A percentile compares a stretch with the other conserved stretches of the same genome.
These are phyloP conservation scores for Cronartium ribicola DNA, from an alignment of 1,284 basidiomycete species.

Conservation along the genomic window DNA sequence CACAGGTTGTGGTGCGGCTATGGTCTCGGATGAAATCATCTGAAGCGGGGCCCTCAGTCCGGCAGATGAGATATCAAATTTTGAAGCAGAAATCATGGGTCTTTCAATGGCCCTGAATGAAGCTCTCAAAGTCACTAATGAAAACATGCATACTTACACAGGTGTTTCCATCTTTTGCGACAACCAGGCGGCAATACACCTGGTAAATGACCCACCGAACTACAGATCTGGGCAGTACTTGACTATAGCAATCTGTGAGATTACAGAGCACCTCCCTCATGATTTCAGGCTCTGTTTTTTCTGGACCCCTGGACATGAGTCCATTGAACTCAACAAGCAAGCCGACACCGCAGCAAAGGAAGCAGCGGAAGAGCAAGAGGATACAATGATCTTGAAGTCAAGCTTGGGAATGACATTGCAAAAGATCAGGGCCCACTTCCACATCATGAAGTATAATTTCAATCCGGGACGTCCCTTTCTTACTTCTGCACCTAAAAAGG, in stretches of 20 bases:
- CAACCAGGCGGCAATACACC: neutral
- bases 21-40: neutral
- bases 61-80: neutral
- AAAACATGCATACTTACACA: neutral
- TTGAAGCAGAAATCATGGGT: neutral
- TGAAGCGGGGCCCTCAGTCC: neutral
- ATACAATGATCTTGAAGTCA: too few species aligned
- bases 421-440: too few species aligned
- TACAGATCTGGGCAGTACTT: neutral
- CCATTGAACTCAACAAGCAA: neutral
- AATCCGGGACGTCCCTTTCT: too few species aligned
- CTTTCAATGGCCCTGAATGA: neutral
- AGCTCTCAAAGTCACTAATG: neutral
- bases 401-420: too few species aligned
- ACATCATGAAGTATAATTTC: too few species aligned
- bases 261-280: neutral
- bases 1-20: conserved; percentile 8
- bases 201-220: neutral
- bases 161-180: neutral
- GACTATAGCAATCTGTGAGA: neutral
- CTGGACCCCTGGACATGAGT: neutral
- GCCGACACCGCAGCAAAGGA: neutral
- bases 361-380: neutral
- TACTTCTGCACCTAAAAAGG: too few species aligned
- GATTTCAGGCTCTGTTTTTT: neutral